phyloP scores from a whole-genome alignment of 352 stramenopile genomes.

The Phytophthora vignae region DNA sequence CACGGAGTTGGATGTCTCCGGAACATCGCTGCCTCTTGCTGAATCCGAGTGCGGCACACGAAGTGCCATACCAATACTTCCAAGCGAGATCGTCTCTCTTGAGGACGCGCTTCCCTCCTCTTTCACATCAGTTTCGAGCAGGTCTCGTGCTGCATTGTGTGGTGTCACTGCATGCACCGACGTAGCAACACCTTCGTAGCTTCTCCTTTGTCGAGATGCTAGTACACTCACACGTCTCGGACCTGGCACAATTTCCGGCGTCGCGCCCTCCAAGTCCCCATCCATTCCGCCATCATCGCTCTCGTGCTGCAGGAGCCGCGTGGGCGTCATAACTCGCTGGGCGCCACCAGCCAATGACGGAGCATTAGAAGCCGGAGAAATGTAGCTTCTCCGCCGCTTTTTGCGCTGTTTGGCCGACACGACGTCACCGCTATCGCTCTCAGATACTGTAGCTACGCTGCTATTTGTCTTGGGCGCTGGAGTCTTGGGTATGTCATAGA shows the following conservation, averaged over 20 bases:
- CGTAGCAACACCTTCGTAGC: constrained; percentile 12
- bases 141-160: not conserved
- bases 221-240: constrained; percentile 39
- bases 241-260: constrained; percentile 20
- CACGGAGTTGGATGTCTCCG: not conserved
- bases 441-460: not conserved
- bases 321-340: constrained; percentile 67
- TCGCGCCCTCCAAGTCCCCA: constrained; percentile 32
- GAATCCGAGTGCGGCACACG: constrained; percentile 14
- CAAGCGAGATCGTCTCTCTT: constrained; percentile 37
- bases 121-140: constrained; percentile 1
- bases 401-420: constrained; percentile 29
- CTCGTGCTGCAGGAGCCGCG: constrained; percentile 28
- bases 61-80: constrained; percentile 24
- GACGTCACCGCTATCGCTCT: constrained; percentile 3
- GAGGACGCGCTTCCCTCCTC: constrained; percentile 13
- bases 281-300: constrained; percentile 43
- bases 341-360: constrained; percentile 64
- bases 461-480: not conserved
- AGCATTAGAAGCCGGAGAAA: constrained; percentile 54
- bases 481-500: not conserved
- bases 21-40: constrained; percentile 12
- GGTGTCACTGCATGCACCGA: constrained; percentile 6
- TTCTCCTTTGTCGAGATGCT: constrained; percentile 12
- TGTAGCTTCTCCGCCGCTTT: constrained; percentile 57